Percentiles rank a stretch among this genome's conserved stretches.
phyloP scores from a whole-genome alignment of 2,329 filamentous ascomycete species.

The Huntiella savannae region DNA sequence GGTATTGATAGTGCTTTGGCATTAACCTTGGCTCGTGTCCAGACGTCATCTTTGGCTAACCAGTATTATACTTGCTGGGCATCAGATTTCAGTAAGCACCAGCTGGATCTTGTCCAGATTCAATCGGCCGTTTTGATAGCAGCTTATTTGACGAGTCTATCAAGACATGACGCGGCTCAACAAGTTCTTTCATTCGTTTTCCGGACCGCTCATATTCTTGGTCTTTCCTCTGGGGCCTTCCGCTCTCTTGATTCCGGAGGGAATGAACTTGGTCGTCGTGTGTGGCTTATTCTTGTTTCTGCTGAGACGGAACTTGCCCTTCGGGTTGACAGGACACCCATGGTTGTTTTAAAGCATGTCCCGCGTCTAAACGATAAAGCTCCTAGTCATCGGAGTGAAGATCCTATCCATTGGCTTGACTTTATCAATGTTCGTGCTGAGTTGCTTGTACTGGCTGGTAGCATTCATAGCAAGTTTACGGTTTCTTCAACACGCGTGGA shows the following conservation, averaged over 20 bases:
- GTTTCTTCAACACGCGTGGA: background rate
- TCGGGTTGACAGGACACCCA: constrained; percentile 1
- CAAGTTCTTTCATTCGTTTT: background rate
- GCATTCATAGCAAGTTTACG: background rate
- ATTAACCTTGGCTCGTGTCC: background rate
- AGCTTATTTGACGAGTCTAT: background rate
- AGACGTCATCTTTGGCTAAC: background rate
- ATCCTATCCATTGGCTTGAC: constrained; percentile 4
- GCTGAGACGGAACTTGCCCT: constrained; percentile 5
- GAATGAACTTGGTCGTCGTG: constrained; percentile 7
- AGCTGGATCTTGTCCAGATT: constrained; percentile 3
- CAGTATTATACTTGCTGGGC: constrained; percentile 4
- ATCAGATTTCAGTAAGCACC: background rate
- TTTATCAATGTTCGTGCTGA: constrained; percentile 8
- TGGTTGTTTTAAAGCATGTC: constrained; percentile 4
- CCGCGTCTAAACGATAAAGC: constrained; percentile 5
- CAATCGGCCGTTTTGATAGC: constrained; percentile 6
- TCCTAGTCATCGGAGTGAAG: background rate
- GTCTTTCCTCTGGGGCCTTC: constrained; percentile 6
- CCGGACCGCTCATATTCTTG: constrained; percentile 6
- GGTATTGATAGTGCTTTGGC: constrained; percentile 3
- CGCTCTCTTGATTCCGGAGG: background rate
- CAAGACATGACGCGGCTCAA: constrained; percentile 4
- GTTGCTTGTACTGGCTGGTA: constrained; percentile 2
- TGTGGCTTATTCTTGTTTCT: constrained; percentile 4